phyloP scores from a whole-genome alignment of 1,139 yeast genomes.

The Candida sanyaensis region DNA sequence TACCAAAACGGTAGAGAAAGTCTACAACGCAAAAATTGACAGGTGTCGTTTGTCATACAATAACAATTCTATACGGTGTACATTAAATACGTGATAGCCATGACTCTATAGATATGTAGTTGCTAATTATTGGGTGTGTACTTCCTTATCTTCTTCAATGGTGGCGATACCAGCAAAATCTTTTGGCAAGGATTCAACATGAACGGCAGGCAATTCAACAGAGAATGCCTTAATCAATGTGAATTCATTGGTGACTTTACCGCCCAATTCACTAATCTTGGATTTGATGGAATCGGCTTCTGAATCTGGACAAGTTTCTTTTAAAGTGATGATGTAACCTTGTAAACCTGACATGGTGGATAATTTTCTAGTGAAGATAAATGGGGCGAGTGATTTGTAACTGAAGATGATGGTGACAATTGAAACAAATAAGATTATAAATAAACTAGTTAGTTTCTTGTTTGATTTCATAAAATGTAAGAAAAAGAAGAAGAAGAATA shows the following conservation, averaged over 20 bases:
- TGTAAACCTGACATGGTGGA: slow-evolving; percentile 19
- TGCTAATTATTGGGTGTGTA: slow-evolving; percentile 36
- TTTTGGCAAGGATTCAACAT: slow-evolving; percentile 37
- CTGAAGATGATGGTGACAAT: slow-evolving; percentile 6
- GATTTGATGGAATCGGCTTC: slow-evolving; percentile 34
- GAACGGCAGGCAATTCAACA: slow-evolving; percentile 53
- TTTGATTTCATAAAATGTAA: slow-evolving; percentile 5
- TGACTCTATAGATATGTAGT: neutral
- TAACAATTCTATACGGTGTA: no score
- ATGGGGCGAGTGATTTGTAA: slow-evolving; percentile 2
- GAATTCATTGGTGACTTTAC: slow-evolving; percentile 64
- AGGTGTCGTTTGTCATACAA: no score
- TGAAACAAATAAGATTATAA: slow-evolving; percentile 4
- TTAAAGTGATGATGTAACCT: slow-evolving; percentile 40
- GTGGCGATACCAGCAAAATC: slow-evolving; percentile 49
- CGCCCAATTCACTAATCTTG: slow-evolving; percentile 52
- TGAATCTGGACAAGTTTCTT: slow-evolving; percentile 33
- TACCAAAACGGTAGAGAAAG: no score
- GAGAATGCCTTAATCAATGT: slow-evolving; percentile 69
- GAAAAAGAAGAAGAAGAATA: slow-evolving; percentile 6
- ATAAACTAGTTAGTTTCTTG: slow-evolving; percentile 6
- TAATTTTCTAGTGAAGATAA: neutral
- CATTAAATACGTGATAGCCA: neutral
- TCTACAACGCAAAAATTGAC: no score
- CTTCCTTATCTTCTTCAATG: slow-evolving; percentile 65